Percentiles rank a stretch among this genome's conserved stretches.
Evolutionary conservation across 345 rosid genomes (phyloP).

Genomic region (Eucalyptus camaldulensis): DNA sequence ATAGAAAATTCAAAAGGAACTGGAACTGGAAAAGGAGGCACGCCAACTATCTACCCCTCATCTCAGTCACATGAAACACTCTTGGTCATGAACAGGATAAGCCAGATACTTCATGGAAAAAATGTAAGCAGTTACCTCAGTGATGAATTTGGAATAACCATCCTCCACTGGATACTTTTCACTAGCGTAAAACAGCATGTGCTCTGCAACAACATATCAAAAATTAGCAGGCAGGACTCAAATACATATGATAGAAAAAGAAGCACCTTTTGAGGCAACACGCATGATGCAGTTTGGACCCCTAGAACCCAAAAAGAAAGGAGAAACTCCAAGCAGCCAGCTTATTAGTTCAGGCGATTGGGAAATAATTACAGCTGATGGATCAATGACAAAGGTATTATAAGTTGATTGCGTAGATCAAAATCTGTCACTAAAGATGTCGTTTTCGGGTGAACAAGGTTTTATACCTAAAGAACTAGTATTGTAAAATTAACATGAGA

Average conservation of each 20-base stretch:
- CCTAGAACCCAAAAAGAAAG: neutral
- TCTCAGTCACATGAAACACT: neutral
- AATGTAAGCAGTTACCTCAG: constrained; percentile 34
- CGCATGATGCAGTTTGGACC: neutral
- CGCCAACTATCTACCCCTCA: neutral
- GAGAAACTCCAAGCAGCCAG: neutral
- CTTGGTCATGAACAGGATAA: neutral
- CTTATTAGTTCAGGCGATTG: neutral
- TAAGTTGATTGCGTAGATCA: neutral
- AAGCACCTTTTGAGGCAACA: neutral
- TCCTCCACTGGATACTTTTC: constrained; percentile 83
- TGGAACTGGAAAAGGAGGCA: neutral
- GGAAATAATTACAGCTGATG: neutral
- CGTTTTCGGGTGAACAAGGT: neutral
- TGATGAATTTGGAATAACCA: constrained; percentile 67
- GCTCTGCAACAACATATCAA: constrained; percentile 38
- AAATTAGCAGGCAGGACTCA: neutral
- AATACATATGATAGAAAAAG: neutral
- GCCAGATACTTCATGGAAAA: neutral
- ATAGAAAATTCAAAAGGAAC: neutral
- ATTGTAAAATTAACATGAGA: neutral
- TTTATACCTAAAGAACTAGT: neutral
- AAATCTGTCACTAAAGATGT: neutral
- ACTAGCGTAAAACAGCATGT: constrained; percentile 91
- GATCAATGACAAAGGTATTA: neutral